phyloP scores from a whole-genome alignment of 495 filamentous ascomycete species.

The Bacidia gigantensis region DNA sequence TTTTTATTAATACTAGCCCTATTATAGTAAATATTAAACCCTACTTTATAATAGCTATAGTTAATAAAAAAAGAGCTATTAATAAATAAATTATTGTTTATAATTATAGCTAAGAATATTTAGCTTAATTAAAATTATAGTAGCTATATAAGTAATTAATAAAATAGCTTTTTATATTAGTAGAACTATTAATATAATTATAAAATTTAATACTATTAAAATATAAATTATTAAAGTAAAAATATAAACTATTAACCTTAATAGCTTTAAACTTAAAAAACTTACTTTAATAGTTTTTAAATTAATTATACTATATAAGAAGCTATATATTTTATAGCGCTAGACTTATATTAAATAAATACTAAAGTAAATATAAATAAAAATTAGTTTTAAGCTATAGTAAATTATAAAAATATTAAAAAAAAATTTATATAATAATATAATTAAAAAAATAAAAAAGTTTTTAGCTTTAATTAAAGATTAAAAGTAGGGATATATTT shows the following conservation, averaged over 20 bases:
- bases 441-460: background rate
- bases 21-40: background rate
- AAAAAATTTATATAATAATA: background rate
- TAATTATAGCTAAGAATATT: background rate
- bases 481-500: background rate
- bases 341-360: background rate
- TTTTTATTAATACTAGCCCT: background rate
- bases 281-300: background rate
- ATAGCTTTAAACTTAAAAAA: background rate
- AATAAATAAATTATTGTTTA: background rate
- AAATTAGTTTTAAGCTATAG: constrained; percentile 1
- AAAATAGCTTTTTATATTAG: too few species aligned
- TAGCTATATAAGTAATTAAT: background rate
- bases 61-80: background rate
- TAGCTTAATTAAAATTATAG: background rate
- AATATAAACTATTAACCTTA: background rate
- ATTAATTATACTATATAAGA: constrained; percentile 3
- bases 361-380: background rate
- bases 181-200: background rate
- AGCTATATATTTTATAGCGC: background rate
- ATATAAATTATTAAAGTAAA: background rate
- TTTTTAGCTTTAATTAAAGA: background rate
- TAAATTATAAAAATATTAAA: background rate
- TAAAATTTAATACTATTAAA: background rate
- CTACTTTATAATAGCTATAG: background rate